Base-by-base conservation (phyloP, 148 eudicot species). In the Silene conica region DNA sequence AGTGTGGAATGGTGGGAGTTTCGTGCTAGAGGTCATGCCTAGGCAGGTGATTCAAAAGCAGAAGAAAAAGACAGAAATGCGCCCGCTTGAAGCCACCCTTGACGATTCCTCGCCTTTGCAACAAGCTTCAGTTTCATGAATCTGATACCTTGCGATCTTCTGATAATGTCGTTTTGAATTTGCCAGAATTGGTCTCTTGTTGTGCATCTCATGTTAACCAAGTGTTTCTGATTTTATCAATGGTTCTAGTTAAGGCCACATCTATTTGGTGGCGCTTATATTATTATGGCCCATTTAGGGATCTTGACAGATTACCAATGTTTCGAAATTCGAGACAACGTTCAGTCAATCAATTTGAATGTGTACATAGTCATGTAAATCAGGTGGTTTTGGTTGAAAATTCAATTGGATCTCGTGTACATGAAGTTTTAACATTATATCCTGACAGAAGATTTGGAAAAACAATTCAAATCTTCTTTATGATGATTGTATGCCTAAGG, bases 1-100 rank as follows among this genome's bases (percentile, higher is more conserved):
- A 9, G 83, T 89, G 23, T 95, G 99, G 97, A 95, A 92, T 52
- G 98, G 98, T 14, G 99, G 99, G 46, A 87, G 87, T 80, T 95
- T 92, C 76, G 77, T 87, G 67, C 81, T 95, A 7, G 99, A 92
- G 69, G 99, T 95, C 74, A 92, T 95, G 96, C 99, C 99, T 0
- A 79, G 85, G 54, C 93, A 90, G 75, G 92, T 86, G n/a, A 74
- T 87, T 65, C 86, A 82, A 43, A 92, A 92, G 86, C 89, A 92
- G 87, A 89, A 87, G 80, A 93, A 87, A 80, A 92, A 86, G 78
- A 67, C 81, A 1, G 84, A 85, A 80, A 84, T 61, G 76, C 85
- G 50, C 11, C 80, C 85, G 5, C 67, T 62, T 67, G 67, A 65
- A 63, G 52, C 69, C 31, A 70, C 60, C 70, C 22, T 75, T 46